Evolutionary conservation across 2,329 filamentous ascomycete genomes (phyloP).

Genomic region (Sclerotinia nivalis): DNA sequence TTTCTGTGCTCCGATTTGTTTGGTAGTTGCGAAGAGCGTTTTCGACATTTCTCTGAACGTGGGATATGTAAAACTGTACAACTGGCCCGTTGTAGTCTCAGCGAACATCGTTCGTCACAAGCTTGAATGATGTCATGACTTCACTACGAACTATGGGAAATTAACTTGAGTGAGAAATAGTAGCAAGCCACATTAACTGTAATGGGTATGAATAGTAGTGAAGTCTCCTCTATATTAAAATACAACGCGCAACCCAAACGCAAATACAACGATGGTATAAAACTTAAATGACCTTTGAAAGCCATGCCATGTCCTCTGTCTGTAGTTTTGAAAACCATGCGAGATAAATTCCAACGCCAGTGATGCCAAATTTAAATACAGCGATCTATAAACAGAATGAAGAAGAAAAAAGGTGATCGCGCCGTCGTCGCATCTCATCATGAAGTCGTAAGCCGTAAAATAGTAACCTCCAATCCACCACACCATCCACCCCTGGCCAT

Average conservation of each 20-base stretch:
- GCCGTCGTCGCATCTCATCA: background rate
- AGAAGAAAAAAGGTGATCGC: background rate
- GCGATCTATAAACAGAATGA: background rate
- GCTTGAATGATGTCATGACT: background rate
- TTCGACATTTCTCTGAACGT: no score
- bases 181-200: background rate
- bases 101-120: no score
- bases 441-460: background rate
- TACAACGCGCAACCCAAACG: background rate
- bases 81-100: no score
- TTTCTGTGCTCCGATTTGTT: no score
- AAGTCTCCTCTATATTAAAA: background rate
- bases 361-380: background rate
- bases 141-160: background rate
- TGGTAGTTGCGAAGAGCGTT: no score
- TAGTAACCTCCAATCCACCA: background rate
- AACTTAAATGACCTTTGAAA: background rate
- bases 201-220: background rate
- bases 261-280: constrained; percentile 6
- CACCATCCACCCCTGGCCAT: background rate
- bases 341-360: background rate
- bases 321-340: background rate
- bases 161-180: background rate
- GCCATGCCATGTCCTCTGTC: background rate
- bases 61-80: no score